Conservation (phyloP, 768 basidiomycete species). For the Pisolithus sp. region DNA sequence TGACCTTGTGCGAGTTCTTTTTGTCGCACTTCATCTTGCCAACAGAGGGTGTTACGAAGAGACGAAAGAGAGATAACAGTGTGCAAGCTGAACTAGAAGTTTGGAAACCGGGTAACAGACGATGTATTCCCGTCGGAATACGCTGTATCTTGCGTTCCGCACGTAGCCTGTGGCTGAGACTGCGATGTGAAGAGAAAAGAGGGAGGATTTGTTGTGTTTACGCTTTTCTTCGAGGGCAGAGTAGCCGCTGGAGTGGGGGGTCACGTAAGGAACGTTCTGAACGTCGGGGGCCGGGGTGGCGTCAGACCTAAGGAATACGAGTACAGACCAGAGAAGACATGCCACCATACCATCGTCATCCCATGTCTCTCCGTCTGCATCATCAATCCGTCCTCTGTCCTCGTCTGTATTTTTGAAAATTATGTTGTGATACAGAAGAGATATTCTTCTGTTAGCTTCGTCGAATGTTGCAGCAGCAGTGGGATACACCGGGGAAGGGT, state of each 20-base stretch:
- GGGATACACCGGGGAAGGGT: constrained; percentile 31
- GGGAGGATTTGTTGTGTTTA: constrained; percentile 10
- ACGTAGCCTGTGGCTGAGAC: constrained; percentile 22
- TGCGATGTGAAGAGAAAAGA: too few relatives aligned
- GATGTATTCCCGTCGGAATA: constrained; percentile 42
- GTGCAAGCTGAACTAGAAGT: too few relatives aligned
- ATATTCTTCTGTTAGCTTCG: constrained; percentile 62
- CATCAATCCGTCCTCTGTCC: too few relatives aligned
- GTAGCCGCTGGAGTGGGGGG: too few relatives aligned
- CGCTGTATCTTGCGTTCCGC: constrained; percentile 42
- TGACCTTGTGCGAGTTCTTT: constrained; percentile 39
- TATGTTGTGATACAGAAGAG: constrained; percentile 60
- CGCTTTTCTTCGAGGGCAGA: background rate
- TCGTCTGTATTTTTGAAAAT: constrained; percentile 63
- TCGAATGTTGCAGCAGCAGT: constrained; percentile 46
- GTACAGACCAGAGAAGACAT: too few relatives aligned
- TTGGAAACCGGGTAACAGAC: constrained; percentile 59
- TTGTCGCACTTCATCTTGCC: background rate
- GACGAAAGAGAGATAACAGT: constrained; percentile 47
- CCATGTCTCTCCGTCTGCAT: too few relatives aligned
- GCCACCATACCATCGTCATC: too few relatives aligned
- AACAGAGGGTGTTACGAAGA: constrained; percentile 21
- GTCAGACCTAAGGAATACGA: too few relatives aligned
- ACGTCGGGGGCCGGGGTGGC: too few relatives aligned
- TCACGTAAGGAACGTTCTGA: too few relatives aligned